A percentile compares a stretch with the other conserved stretches of the same genome.
These are phyloP conservation scores for Gillenia trifoliata DNA, from an alignment of 306 rosid species.

Conservation along the genomic window DNA sequence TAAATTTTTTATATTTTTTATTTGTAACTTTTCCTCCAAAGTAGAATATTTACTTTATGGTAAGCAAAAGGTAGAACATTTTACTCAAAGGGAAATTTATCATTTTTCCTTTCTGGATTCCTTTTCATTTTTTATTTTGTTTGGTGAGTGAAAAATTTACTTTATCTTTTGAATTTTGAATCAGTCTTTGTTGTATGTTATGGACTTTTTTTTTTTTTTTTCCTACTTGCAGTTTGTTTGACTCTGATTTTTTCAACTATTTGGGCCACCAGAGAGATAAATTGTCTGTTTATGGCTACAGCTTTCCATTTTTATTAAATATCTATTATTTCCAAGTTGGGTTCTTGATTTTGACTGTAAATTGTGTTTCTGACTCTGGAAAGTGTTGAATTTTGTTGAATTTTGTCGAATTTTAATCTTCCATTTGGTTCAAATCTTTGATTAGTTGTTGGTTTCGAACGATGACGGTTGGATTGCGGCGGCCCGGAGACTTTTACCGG, in stretches of 20 bases:
- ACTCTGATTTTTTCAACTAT: slow-evolving; percentile 51
- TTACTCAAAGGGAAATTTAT: slow-evolving; percentile 17
- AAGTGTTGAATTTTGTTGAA: slow-evolving; percentile 30
- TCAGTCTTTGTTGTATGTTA: slow-evolving; percentile 21
- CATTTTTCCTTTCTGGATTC: not conserved
- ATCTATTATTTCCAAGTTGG: slow-evolving; percentile 21
- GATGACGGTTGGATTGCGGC: slow-evolving; percentile 45
- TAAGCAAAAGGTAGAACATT: slow-evolving; percentile 16
- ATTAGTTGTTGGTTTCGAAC: slow-evolving; percentile 28
- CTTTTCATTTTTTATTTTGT: not conserved
- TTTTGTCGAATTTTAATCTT: slow-evolving; percentile 17
- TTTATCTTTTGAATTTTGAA: slow-evolving; percentile 15
- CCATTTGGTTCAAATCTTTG: slow-evolving; percentile 22
- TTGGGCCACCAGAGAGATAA: slow-evolving; percentile 7
- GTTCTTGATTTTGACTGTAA: slow-evolving; percentile 33
- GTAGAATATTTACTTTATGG: slow-evolving; percentile 12
- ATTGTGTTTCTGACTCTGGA: slow-evolving; percentile 4
- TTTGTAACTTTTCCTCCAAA: not conserved
- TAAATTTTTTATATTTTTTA: no score
- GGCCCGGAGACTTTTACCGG: slow-evolving; percentile 28
- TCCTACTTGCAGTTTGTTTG: slow-evolving; percentile 37
- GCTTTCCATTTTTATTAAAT: slow-evolving; percentile 9
- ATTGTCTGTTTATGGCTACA: slow-evolving; percentile 7
- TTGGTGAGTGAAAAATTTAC: slow-evolving; percentile 12
- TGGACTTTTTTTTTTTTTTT: not conserved